Base-by-base conservation (phyloP, 805 yeast species). In the Candida palmyrensis region DNA sequence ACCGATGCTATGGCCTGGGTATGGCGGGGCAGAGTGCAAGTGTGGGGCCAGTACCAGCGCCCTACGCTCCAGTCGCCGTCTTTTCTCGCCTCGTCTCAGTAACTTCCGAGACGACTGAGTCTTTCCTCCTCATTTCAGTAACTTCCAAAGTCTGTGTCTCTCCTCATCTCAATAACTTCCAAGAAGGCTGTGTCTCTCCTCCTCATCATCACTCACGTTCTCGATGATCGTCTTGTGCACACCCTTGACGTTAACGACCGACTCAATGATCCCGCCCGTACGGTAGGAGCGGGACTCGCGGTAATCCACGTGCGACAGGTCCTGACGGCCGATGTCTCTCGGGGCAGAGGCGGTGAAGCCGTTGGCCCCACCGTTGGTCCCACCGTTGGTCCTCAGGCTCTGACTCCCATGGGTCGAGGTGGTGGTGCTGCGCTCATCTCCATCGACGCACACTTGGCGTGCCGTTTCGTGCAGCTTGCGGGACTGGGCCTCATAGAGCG, bases 221-320 rank as follows among this genome's bases (percentile, higher is more conserved):
- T 82, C 90, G 47, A 87, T 86, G 40, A 87, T 83, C 3, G 94
- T 86, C 65, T 87, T 87, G 47, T 77, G 79, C 14, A 84, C 83
- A 34, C 96, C 96, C 50, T 81, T 79, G 18, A 82, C 82, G 32
- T 80, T 82, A n/a, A 87, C 77, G 12, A 87, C 80, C 25, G 84
- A 77, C 58, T 87, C 96, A 35, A 84, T 73, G 34, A 87, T 79
- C 6, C 90, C 81, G 12, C 79, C 79, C 8, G 79, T 71, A 19
- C 71, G 45, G 42, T 66, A 66, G 3, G 61, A 51, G 25, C 68
- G 44, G 13, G 59, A 43, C 40, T 63, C 66, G 39, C 51, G 58
- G 38, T 44, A 46, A 40, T 61, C 66, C 8, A 37, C 20, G 9
- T 23, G 26, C 6, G 28, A 48, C n/a, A n/a, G n/a, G n/a, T n/a